Percentiles rank a stretch among this genome's conserved stretches.
These are phyloP conservation scores for Tylopilus plumbeoviolaceoides DNA, from an alignment of 768 basidiomycete species.

Conservation along the genomic window DNA sequence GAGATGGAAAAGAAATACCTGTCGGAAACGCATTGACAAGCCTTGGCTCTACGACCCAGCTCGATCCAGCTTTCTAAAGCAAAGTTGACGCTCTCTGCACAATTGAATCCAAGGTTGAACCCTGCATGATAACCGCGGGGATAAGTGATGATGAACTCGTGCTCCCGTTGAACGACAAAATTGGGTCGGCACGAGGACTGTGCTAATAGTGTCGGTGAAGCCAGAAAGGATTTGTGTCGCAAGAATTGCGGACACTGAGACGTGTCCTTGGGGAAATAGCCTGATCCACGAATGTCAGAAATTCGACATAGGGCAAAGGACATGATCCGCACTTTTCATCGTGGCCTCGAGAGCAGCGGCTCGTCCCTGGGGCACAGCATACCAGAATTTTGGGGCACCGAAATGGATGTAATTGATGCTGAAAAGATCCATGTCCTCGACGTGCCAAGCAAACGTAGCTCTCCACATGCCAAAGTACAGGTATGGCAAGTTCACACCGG, in stretches of 20 bases:
- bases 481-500: slow-evolving; percentile 96
- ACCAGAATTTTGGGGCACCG: slow-evolving; percentile 97
- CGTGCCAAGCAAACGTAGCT: slow-evolving; percentile 98
- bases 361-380: slow-evolving; percentile 87
- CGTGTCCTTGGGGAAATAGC: slow-evolving; percentile 86
- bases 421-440: slow-evolving; percentile 99
- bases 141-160: slow-evolving; percentile 96
- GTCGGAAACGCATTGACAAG: slow-evolving; percentile 67
- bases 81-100: slow-evolving; percentile 96
- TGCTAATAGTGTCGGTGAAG: slow-evolving; percentile 79
- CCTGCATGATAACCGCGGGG: slow-evolving; percentile 96
- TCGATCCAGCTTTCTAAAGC: slow-evolving; percentile 94
- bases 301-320: neutral
- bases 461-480: slow-evolving; percentile 99
- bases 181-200: slow-evolving; percentile 81
- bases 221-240: slow-evolving; percentile 93
- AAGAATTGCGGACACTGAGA: slow-evolving; percentile 89
- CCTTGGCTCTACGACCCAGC: slow-evolving; percentile 75
- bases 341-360: slow-evolving; percentile 80
- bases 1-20: slow-evolving; percentile 44
- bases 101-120: slow-evolving; percentile 94
- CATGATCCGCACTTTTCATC: slow-evolving; percentile 65
- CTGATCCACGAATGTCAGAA: slow-evolving; percentile 35
- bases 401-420: slow-evolving; percentile 99
- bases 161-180: slow-evolving; percentile 83